Conservation (phyloP, 495 filamentous ascomycete species). For the Neurospora sp. region DNA sequence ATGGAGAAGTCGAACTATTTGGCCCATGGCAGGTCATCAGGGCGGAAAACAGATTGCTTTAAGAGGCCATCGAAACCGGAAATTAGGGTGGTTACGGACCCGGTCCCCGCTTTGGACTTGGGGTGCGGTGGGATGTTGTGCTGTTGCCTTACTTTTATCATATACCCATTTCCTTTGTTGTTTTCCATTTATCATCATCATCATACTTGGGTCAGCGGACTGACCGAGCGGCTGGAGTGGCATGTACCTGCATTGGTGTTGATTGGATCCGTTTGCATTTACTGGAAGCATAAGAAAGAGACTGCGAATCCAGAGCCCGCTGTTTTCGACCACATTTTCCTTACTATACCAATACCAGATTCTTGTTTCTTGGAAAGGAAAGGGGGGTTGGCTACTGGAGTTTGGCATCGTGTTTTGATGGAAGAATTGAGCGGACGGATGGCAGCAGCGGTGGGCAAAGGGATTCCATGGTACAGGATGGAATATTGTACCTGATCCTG, state of each 20-base stretch:
- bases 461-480: background rate
- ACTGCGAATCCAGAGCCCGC: background rate
- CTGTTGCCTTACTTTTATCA: background rate
- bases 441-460: background rate
- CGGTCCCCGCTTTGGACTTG: background rate
- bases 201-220: background rate
- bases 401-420: background rate
- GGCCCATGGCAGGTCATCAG: conserved; percentile 27
- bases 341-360: background rate
- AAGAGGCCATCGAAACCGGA: background rate
- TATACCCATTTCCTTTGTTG: background rate
- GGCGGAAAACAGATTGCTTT: conserved; percentile 25
- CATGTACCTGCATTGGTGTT: background rate
- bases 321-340: background rate
- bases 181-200: background rate
- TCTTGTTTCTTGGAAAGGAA: background rate
- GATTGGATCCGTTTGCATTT: background rate
- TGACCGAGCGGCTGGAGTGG: background rate
- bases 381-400: background rate
- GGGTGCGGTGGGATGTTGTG: background rate
- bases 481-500: background rate
- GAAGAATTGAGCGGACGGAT: background rate
- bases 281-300: background rate
- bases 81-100: background rate
- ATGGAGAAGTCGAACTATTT: conserved; percentile 28